These are phyloP conservation scores for Globisporangium paroecandrum DNA, from an alignment of 352 stramenopile genomes.

Conservation along the genomic window DNA sequence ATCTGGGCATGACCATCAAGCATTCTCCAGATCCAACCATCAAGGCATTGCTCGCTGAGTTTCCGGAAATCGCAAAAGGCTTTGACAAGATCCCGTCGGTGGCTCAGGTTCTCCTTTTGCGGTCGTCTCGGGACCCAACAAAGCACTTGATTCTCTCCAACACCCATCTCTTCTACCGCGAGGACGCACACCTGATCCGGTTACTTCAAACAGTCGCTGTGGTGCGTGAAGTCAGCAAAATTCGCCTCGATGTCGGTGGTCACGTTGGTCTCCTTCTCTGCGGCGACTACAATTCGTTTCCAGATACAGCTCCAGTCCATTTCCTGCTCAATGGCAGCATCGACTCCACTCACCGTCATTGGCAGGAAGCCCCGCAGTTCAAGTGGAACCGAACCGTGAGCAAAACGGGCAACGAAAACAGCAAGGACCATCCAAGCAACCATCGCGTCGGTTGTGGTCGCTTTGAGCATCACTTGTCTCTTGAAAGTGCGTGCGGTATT, in stretches of 20 bases:
- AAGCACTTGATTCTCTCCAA: conserved; percentile 53
- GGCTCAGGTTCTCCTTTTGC: conserved; percentile 53
- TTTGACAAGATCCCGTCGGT: conserved; percentile 59
- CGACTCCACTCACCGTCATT: conserved; percentile 47
- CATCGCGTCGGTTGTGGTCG: conserved; percentile 16
- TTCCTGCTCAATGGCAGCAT: conserved; percentile 53
- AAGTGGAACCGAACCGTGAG: conserved; percentile 31
- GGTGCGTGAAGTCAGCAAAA: conserved; percentile 33
- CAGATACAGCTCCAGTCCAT: conserved; percentile 34
- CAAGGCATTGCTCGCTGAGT: conserved; percentile 39
- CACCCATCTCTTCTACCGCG: conserved; percentile 73
- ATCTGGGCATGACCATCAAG: conserved; percentile 36
- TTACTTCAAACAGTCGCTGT: conserved; percentile 51
- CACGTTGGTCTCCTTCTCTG: conserved; percentile 51
- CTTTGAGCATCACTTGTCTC: conserved; percentile 43
- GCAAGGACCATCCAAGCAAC: conserved; percentile 1
- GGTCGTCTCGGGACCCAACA: conserved; percentile 21
- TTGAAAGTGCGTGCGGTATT: conserved; percentile 56
- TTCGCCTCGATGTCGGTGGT: conserved; percentile 17
- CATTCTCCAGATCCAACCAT: conserved; percentile 30
- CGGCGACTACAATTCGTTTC: conserved; percentile 67
- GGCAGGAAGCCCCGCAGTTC: conserved; percentile 48
- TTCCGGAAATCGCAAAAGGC: conserved; percentile 51
- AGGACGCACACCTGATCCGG: conserved; percentile 67
- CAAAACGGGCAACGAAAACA: conserved; percentile 3